These are phyloP conservation scores for Vitis hybrid DNA, from an alignment of 177 flowering plant genomes.

Conservation along the genomic window DNA sequence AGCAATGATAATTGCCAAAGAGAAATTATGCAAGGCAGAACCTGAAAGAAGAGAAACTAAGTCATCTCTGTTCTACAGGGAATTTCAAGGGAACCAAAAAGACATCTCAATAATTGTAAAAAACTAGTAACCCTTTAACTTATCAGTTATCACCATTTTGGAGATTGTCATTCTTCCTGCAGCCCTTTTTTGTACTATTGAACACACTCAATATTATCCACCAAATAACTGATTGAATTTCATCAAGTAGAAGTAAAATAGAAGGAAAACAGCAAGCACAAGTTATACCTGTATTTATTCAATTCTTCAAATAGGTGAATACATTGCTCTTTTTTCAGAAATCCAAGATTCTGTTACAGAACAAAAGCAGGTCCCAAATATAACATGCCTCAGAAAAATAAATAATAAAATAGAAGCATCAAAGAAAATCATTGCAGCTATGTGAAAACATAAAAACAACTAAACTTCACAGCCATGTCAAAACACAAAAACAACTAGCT, in stretches of 20 bases:
- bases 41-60: no score
- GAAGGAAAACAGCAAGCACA: neutral
- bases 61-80: no score
- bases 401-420: neutral
- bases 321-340: conserved; percentile 72
- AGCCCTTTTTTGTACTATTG: no score
- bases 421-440: conserved; percentile 5
- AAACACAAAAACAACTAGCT: no score
- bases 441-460: neutral
- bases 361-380: neutral
- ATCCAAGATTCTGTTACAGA: conserved; percentile 53
- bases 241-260: neutral
- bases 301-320: conserved; percentile 73
- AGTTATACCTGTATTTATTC: conserved; percentile 76
- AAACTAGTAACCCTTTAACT: no score
- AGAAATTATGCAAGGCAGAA: no score
- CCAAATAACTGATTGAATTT: neutral
- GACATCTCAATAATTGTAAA: no score
- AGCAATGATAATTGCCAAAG: no score
- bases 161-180: no score
- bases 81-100: no score
- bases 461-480: neutral
- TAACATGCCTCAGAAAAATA: neutral
- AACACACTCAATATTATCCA: no score
- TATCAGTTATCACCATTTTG: no score